Base-by-base conservation (phyloP, 2,329 filamentous ascomycete species). In the Ophiostoma australiae region DNA sequence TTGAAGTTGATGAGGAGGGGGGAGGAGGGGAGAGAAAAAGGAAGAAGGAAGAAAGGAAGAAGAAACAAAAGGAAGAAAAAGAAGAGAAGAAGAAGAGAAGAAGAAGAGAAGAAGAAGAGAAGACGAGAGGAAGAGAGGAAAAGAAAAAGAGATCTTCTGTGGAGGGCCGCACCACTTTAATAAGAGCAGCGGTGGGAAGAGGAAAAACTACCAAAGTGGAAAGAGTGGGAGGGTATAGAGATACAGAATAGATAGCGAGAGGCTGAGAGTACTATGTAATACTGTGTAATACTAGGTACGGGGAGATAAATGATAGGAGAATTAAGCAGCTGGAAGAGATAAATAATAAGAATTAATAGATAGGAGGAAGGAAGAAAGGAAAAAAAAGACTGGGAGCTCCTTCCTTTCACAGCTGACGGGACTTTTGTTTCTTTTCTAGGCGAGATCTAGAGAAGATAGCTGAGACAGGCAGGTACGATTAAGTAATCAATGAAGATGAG, bases 61-160 rank as follows among this genome's bases (percentile, higher is more conserved):
- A 11, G 66, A 58, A 52, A 68, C 3, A 65, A 48, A 23, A 41
- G 17, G n/a, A 67, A 11, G 11, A 39, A 27, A 55, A 27, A 35
- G 33, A 41, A 61, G 23, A 66, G 23, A 68, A 39, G n/a, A 41
- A 55, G 20, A 41, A 68, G 31, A 71, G 33, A 10, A 55, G 48
- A 35, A 70, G 27, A 35, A 15, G 20, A 65, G 8, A 41, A 55
- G 20, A 44, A 70, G n/a, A 66, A 23, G 52, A 41, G 70, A 66
- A 20, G 5, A 63, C 15, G 20, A 11, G 33, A 35, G 41, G 65
- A 55, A 61, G 48, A 70, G 27, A 35, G 44, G 20, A 65, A 11
- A 41, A 55, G 20, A 44, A 70, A n/a, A 66, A 23, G 52, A 41
- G 70, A 66, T 68, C 69, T 35, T 68, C 23, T 65, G 41, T 44